Conservation (phyloP, 495 filamentous ascomycete genomes). For the Aspergillus indologenus region DNA sequence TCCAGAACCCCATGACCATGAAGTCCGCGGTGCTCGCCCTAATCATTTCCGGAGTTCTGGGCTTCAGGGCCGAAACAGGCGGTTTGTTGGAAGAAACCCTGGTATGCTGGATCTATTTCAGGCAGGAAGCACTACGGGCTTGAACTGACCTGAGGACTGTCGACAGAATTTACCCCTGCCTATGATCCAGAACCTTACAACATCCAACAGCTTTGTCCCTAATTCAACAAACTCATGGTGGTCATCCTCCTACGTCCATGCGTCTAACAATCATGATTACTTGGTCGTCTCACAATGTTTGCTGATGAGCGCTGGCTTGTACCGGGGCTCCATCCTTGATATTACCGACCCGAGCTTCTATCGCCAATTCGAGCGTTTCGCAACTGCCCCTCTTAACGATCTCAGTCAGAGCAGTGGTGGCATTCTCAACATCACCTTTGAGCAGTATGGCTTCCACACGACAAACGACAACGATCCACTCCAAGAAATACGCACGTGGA, state of each 20-base stretch:
- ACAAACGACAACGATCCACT: neutral
- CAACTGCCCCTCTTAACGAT: neutral
- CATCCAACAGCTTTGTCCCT: neutral
- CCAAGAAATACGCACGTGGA: neutral
- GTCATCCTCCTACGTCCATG: slow-evolving; percentile 6
- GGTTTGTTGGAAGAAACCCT: too few relatives aligned
- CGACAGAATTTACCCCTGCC: neutral
- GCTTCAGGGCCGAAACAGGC: too few relatives aligned
- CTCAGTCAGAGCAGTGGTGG: neutral
- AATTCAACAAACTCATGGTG: slow-evolving; percentile 8
- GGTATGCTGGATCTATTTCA: too few relatives aligned
- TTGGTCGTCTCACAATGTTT: slow-evolving; percentile 3
- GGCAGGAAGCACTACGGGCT: too few relatives aligned
- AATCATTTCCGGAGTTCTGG: too few relatives aligned
- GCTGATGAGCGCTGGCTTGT: neutral
- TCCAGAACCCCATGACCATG: too few relatives aligned
- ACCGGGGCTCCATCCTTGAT: slow-evolving; percentile 5
- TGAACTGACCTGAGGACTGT: too few relatives aligned
- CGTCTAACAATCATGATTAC: neutral
- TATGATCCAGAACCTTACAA: neutral
- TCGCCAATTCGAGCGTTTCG: neutral
- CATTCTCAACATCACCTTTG: neutral
- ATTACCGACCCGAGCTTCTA: slow-evolving; percentile 4
- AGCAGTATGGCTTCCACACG: neutral
- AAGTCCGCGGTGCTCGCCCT: too few relatives aligned